Evolutionary conservation across 2,329 filamentous ascomycete genomes (phyloP), one percentile per base, ranked within the genome.

Genomic region (Clarireedia paspali): DNA sequence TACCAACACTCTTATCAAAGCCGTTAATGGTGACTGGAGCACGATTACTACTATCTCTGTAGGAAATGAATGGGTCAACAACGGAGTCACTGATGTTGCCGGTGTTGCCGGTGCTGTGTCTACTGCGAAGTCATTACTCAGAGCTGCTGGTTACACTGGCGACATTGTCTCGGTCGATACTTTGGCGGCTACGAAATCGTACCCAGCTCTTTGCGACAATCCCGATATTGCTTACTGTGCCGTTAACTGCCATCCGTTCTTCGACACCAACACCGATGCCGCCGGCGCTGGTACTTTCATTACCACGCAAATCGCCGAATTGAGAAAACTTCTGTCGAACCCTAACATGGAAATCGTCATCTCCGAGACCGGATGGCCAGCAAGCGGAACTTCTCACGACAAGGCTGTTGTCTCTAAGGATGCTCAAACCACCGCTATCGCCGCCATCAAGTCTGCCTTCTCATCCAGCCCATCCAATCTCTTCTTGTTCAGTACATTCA

Each of bases 311-410:
- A 78, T 82, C 27, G 59, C 66, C 10, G 69, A 68, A 26, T 70
- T 82, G 40, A 70, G 71, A 58, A 67, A 68, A 46, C 72, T 71
- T 59, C 66, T 81, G 12, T 64, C 72, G 4, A 65, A 74, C 57
- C 58, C 65, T 30, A 68, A 62, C 61, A 86, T 89, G 71, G 76
- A 78, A 47, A 78, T 88, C 34, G 75, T 92, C 39, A 83, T 95
- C 62, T 90, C 88, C 1, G 91, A 95, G 75, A 85, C 86, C 3
- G 91, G 91, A 50, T 96, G 90, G 90, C 90, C 90, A 44, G 83
- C 81, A 68, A 70, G 81, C 62, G 90, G 90, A 17, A 63, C 74
- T 12, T 58, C 76, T 52, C 91, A 94, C 67, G 81, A 82, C 2
- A 66, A 68, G 17, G 89, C 89, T n/a, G 74, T 91, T 2, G 87